phyloP scores from a whole-genome alignment of 371 early-diverging fungal species.

The Mucor lusitanicus region DNA sequence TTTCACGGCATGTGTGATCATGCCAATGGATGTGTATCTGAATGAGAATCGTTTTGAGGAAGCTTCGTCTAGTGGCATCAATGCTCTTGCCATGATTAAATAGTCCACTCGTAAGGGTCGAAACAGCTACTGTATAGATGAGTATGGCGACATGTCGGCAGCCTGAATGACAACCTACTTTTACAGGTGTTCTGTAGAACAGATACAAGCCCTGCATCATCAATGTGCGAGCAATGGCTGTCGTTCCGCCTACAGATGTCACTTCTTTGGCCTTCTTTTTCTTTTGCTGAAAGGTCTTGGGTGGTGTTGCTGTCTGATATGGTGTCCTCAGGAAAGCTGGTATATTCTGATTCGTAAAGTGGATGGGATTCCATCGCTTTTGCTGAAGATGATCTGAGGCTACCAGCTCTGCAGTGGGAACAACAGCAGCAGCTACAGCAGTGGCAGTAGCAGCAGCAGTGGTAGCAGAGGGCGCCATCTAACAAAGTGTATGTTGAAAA shows the following conservation, averaged over 20 bases:
- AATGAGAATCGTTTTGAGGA: conserved; percentile 51
- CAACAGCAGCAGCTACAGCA: not conserved
- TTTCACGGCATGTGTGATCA: conserved; percentile 71
- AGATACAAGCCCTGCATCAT: conserved; percentile 71
- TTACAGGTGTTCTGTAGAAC: conserved; percentile 79
- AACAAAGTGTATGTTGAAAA: not conserved
- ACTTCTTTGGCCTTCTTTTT: conserved; percentile 45
- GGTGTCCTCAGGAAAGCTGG: conserved; percentile 20
- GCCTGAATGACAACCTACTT: conserved; percentile 42
- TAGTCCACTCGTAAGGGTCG: conserved; percentile 83
- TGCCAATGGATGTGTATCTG: conserved; percentile 73
- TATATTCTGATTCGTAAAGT: conserved; percentile 10
- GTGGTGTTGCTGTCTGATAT: not conserved
- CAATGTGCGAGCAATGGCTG: conserved; percentile 60
- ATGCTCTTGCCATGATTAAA: conserved; percentile 73
- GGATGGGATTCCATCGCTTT: conserved; percentile 7
- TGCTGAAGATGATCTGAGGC: not conserved
- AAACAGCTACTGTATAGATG: conserved; percentile 52
- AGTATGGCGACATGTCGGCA: not conserved
- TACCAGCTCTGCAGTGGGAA: conserved; percentile 7
- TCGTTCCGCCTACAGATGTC: conserved; percentile 61
- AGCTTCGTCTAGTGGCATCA: conserved; percentile 54
- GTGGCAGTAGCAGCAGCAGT: not conserved
- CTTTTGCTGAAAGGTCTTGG: conserved; percentile 22
- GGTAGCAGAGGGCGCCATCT: conserved; percentile 6